phyloP scores from a whole-genome alignment of 345 rosid species.

The Linum usitatissimum region DNA sequence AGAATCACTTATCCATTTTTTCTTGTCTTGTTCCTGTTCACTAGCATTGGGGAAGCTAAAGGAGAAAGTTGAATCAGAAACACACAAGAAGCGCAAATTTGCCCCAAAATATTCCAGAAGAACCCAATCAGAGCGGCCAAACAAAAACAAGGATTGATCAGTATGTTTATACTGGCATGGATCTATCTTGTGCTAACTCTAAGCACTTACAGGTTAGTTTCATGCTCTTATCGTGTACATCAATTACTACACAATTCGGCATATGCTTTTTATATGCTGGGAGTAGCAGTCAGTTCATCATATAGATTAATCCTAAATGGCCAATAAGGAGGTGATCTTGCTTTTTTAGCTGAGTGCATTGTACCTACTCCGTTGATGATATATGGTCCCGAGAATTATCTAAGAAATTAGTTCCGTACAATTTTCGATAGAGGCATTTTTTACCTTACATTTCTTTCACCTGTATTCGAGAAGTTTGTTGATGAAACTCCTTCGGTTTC shows the following conservation, averaged over 20 bases:
- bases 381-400: not conserved
- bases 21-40: constrained; percentile 11
- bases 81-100: constrained; percentile 38
- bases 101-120: constrained; percentile 34
- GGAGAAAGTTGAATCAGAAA: constrained; percentile 58
- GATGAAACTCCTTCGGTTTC: no score
- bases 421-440: not conserved
- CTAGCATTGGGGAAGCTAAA: constrained; percentile 69
- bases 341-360: not conserved
- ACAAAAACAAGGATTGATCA: constrained; percentile 10
- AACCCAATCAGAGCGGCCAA: constrained; percentile 15
- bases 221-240: not conserved
- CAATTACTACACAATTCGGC: no score
- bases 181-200: not conserved
- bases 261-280: not conserved
- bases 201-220: constrained; percentile 1
- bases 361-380: not conserved
- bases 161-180: not conserved
- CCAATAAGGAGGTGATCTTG: not conserved
- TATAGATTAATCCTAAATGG: not conserved
- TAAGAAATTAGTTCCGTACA: not conserved
- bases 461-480: not conserved
- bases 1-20: constrained; percentile 1
- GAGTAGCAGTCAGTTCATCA: not conserved
- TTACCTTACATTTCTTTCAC: not conserved